These are phyloP conservation scores for Albifimbria verrucaria DNA, from an alignment of 2,329 filamentous ascomycete genomes.

Conservation along the genomic window DNA sequence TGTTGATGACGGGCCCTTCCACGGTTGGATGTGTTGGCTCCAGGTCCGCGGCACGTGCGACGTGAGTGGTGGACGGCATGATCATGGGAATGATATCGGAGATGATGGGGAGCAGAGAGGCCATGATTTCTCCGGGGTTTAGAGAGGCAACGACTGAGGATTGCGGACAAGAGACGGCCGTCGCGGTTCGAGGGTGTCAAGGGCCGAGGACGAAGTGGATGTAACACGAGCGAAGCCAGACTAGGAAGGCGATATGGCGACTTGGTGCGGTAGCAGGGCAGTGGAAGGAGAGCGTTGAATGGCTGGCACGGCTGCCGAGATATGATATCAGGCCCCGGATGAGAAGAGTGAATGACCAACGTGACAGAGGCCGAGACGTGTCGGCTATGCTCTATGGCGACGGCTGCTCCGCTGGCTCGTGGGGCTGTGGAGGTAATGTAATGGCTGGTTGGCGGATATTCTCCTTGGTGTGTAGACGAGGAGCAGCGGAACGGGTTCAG, in stretches of 20 bases:
- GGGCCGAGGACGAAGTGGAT: background rate
- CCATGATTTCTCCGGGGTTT: conserved; percentile 32
- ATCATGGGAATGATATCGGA: conserved; percentile 59
- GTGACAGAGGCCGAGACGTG: background rate
- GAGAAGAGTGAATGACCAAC: background rate
- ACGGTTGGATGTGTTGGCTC: conserved; percentile 32
- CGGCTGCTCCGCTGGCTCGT: background rate
- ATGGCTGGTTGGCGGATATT: background rate
- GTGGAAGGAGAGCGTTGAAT: background rate
- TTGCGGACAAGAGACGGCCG: background rate
- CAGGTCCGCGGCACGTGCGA: conserved; percentile 48
- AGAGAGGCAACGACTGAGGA: background rate
- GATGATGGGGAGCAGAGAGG: conserved; percentile 51
- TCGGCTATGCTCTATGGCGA: background rate
- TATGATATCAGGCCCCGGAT: background rate
- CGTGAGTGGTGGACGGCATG: conserved; percentile 53
- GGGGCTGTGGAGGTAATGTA: background rate
- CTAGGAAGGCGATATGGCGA: conserved; percentile 13
- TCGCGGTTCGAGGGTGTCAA: background rate
- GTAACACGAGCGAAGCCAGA: conserved; percentile 8
- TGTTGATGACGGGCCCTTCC: conserved; percentile 28
- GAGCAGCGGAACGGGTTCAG: background rate
- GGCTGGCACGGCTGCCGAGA: background rate
- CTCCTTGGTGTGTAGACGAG: background rate
- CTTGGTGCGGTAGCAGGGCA: conserved; percentile 6